Evolutionary conservation across 2,329 filamentous ascomycete genomes (phyloP).

Genomic region (Pseudocercospora crystallina): DNA sequence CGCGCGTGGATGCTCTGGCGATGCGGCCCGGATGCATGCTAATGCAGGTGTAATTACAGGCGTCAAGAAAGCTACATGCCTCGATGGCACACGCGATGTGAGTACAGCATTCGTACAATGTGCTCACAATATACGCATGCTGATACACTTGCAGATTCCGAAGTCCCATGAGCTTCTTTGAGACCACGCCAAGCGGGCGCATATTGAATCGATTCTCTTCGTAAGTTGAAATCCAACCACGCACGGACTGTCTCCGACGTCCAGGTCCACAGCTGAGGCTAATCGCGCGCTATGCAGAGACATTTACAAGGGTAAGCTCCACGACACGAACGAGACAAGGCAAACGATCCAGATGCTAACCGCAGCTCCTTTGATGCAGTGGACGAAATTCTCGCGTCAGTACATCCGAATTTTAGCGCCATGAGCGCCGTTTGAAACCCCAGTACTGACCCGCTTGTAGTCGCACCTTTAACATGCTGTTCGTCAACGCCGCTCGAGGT

Average conservation of each 20-base stretch:
- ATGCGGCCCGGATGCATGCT: constrained; percentile 25
- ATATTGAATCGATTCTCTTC: constrained; percentile 96
- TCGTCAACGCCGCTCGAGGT: constrained; percentile 52
- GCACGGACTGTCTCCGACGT: not conserved
- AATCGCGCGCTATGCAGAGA: constrained; percentile 8
- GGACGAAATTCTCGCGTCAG: constrained; percentile 81
- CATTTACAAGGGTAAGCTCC: constrained; percentile 19
- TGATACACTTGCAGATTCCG: constrained; percentile 58
- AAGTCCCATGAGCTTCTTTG: constrained; percentile 98
- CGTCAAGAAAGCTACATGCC: constrained; percentile 93
- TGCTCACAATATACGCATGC: not conserved
- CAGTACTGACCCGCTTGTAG: constrained; percentile 36
- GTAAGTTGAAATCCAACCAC: constrained; percentile 28
- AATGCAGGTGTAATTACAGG: constrained; percentile 49
- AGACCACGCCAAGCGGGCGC: constrained; percentile 92
- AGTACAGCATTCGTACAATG: not conserved
- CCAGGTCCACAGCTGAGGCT: constrained; percentile 5
- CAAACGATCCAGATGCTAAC: constrained; percentile 9
- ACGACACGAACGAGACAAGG: not conserved
- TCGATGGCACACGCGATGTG: constrained; percentile 42
- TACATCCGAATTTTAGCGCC: constrained; percentile 26
- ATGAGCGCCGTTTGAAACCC: constrained; percentile 3
- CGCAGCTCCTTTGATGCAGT: constrained; percentile 44
- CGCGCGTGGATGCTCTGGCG: constrained; percentile 24
- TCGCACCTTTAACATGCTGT: constrained; percentile 92